phyloP scores from a whole-genome alignment of 768 basidiomycete genomes.

The Boletus vermiculosoides region DNA sequence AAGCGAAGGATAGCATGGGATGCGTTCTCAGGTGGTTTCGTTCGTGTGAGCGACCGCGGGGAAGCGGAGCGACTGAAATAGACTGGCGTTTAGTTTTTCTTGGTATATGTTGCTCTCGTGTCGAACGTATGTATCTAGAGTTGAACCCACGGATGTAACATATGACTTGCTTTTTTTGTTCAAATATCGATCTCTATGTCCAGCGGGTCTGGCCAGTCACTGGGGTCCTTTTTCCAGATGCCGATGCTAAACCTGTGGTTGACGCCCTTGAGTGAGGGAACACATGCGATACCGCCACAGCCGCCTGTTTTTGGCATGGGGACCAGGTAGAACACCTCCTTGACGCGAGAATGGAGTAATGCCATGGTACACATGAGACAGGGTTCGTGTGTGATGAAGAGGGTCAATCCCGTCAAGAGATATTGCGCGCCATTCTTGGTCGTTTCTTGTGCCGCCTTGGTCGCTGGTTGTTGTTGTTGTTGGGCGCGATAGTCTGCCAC shows the following conservation, averaged over 20 bases:
- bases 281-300: slow-evolving; percentile 71
- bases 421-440: slow-evolving; percentile 73
- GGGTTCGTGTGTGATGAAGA: slow-evolving; percentile 95
- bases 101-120: neutral
- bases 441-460: slow-evolving; percentile 3
- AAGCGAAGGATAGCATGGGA: neutral
- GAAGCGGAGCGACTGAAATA: slow-evolving; percentile 1
- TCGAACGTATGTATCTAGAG: neutral
- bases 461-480: neutral
- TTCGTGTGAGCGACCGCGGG: neutral
- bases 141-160: neutral
- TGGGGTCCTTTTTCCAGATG: slow-evolving; percentile 49
- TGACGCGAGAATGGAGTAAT: slow-evolving; percentile 89
- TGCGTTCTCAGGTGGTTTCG: neutral
- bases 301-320: slow-evolving; percentile 82
- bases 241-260: slow-evolving; percentile 86
- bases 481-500: slow-evolving; percentile 57
- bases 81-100: neutral
- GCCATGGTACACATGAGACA: slow-evolving; percentile 99
- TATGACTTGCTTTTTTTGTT: neutral
- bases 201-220: slow-evolving; percentile 13
- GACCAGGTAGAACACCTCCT: slow-evolving; percentile 73
- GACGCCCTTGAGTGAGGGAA: slow-evolving; percentile 79
- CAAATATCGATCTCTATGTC: slow-evolving; percentile 31
- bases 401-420: slow-evolving; percentile 76